phyloP scores from a whole-genome alignment of 2,329 filamentous ascomycete species.

The Peltaster fructicola region DNA sequence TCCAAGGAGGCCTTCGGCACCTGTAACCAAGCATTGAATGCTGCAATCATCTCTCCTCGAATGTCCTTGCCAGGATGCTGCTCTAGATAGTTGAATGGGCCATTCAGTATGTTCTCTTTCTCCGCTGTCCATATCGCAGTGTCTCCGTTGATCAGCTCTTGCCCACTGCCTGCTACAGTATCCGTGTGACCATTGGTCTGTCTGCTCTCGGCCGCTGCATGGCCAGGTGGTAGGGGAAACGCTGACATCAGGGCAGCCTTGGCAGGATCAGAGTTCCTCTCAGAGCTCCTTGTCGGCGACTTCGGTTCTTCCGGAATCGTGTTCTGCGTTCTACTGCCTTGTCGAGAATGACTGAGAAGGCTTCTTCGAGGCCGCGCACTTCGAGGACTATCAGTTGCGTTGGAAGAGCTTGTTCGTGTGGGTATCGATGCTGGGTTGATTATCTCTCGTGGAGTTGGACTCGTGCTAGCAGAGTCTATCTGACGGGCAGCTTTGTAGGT shows the following conservation, averaged over 20 bases:
- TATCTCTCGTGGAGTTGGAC: conserved; percentile 1
- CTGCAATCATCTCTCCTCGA: conserved; percentile 57
- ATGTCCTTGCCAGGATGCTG: conserved; percentile 73
- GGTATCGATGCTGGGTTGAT: conserved; percentile 35
- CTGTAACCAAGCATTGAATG: conserved; percentile 66
- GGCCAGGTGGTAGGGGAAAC: conserved; percentile 15
- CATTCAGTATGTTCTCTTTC: conserved; percentile 62
- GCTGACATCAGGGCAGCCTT: conserved; percentile 19
- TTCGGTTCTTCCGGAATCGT: conserved; percentile 6
- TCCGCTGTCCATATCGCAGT: conserved; percentile 44
- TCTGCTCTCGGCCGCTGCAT: conserved; percentile 5
- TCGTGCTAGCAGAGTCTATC: conserved; percentile 1
- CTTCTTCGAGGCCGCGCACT: conserved; percentile 8
- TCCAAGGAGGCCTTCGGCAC: conserved; percentile 53
- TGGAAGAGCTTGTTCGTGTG: conserved; percentile 52
- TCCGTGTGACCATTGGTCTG: conserved; percentile 4
- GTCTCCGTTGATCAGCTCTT: conserved; percentile 24
- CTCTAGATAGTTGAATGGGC: conserved; percentile 65
- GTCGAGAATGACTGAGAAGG: conserved; percentile 8
- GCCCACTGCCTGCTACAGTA: conserved; percentile 6
- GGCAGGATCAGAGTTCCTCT: conserved; percentile 16
- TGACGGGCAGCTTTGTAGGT: conserved; percentile 1
- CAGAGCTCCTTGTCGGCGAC: conserved; percentile 14
- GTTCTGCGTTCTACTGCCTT: conserved; percentile 9
- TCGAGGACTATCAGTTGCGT: conserved; percentile 21